Evolutionary conservation across 257 asterid genomes (phyloP), one percentile per base, ranked within the genome.

Genomic region (Solanum neorickii): DNA sequence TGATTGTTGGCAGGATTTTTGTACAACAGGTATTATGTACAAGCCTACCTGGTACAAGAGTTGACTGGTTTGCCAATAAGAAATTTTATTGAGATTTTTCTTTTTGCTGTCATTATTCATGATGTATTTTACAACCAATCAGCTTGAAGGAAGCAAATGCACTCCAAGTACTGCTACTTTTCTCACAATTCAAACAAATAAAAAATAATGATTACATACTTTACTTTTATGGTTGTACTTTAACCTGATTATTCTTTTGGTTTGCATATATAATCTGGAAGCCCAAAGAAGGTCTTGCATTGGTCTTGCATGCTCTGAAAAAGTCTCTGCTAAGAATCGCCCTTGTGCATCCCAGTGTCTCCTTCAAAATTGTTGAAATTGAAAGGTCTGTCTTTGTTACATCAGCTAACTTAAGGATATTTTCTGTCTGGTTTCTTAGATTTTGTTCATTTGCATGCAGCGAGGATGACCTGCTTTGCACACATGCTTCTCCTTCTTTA

Each of bases 81-180:
- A 49, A 37, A 9, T 31, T 66, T 14, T 83, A 37, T 41, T 21
- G 66, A 25, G 1, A 20, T 20, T 82, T 69, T 87, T 33, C 86
- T 56, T 4, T 75, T 89, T 91, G 91, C 92, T 95, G 98, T 95
- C 84, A 89, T 86, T 78, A 96, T 90, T 84, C 97, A 95, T 87
- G 99, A 97, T 92, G 91, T 94, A 89, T 95, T 97, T 89, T 94
- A 91, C 91, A 95, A 94, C 89, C 99, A 95, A 93, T 98, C 98
- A 86, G 99, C 95, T 90, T 93, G 98, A 87, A 94, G 96, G 94
- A 95, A 94, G 92, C 94, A 90, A 84, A 92, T 97, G 92, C 94
- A 92, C 78, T 95, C 96, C 94, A 95, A 97, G 99, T 97, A 88
- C 66, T 74, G 70, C 46, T 46, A 86, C 39, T 21, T 52, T 39